Evolutionary conservation across 495 filamentous ascomycete species (phyloP), one percentile per base, ranked within the genome.

Genomic region (Durotheca rogersii): DNA sequence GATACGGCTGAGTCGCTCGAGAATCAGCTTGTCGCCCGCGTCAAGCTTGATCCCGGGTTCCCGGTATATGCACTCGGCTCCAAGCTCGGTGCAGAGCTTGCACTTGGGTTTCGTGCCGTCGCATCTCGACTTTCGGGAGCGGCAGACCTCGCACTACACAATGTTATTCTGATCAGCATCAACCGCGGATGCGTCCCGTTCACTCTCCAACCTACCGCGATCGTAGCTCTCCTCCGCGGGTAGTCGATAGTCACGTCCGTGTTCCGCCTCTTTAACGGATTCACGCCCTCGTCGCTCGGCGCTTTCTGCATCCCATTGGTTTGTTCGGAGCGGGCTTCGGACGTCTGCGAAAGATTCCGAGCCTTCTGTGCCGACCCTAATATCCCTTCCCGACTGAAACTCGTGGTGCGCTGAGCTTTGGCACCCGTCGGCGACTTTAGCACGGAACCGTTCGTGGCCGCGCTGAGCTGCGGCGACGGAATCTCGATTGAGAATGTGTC

Each of bases 1-100:
- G 47, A 92, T 90, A 17, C 86, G 78, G 48, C 77, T 78, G 18
- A 92, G 71, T 37, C 84, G 83, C 56, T 90, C 88, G 16, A 92
- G 72, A 47, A 92, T 92, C 31, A 90, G 78, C 63, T 89, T 90
- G 67, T 90, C 88, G 45, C 88, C 88, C 20, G 88, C 87, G 66
- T 90, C 88, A 19, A 90, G 82, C 66, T 92, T 92, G 70, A 90
- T 90, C 3, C 88, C 88, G 11, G 88, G 88, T 66, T 92, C 88
- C 35, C 88, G 79, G 61, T 92, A 92, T 48, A 89, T 78, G 65
- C 88, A 92, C 50, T 90, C 88, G 11, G 85, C 87, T 51, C 87
- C 84, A 31, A 92, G 74, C 63, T 90, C 88, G 11, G 83, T 83
- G 67, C 88, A 92, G 12, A 92, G 81, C 66, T 86, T 83, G 64